Evolutionary conservation across 176 grass and related monocot species (phyloP), one percentile per base, ranked within the genome.

Genomic region (Carex scoparia): DNA sequence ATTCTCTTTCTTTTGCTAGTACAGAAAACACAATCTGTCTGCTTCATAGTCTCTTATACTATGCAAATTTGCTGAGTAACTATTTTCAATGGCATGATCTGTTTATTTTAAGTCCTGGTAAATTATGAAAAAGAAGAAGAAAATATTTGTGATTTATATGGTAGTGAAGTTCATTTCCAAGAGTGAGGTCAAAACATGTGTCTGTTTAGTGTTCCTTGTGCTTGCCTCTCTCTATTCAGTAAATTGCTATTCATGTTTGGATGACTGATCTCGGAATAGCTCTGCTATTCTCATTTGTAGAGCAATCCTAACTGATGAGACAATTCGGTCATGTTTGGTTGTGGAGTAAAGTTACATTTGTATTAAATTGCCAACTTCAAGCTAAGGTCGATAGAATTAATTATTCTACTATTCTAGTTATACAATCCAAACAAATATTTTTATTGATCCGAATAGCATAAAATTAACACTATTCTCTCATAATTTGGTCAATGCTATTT

Each of bases 21-120:
- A 58, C 74, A 78, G 74, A 78, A 53, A 78, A 57, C 73, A 58
- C 10, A 2, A 18, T 58, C 51, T 78, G 72, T 76, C 48, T 58
- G 51, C 28, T 30, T 58, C 54, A 58, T 79, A 16, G 74, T 58
- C 16, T 79, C 30, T 30, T 55, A 54, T 76, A 48, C 12, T 58
- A 46, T 37, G 53, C 74, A 35, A 44, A 33, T n/a, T 72, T 72
- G 61, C 74, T 10, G 13, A 18, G 51, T 57, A 57, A 35, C 53
- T 16, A 28, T 79, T 32, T 35, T 79, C 23, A 79, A 79, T 79
- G 49, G 0, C 7, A 58, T 79, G 74, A 35, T 79, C 28, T 58
- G 10, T 58, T 76, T 76, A 76, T 32, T 35, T 78, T 16, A 58
- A 79, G 74, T 53, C 16, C 14, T 13, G 53, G 53, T 58, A 35